Percentiles rank a stretch among this genome's conserved stretches.
phyloP scores from a whole-genome alignment of 371 early-diverging fungal genomes.

The Mortierella sp. region DNA sequence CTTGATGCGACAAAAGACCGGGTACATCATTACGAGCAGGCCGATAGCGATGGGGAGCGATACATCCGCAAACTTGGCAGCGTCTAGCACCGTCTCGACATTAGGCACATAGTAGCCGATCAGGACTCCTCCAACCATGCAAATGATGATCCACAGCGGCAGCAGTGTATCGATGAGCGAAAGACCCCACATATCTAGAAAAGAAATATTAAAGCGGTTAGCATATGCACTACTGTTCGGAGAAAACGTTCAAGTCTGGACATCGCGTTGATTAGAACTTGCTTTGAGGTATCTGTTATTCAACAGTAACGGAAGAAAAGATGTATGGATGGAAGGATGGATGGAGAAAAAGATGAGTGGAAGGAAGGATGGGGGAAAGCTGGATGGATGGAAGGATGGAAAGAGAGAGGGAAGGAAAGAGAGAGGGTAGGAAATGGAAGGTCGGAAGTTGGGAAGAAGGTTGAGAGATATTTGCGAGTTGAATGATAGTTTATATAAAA shows the following conservation, averaged over 20 bases:
- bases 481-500: conserved; percentile 2
- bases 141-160: conserved; percentile 73
- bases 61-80: conserved; percentile 73
- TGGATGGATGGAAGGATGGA: background rate
- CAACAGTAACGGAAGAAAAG: background rate
- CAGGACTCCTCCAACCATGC: conserved; percentile 79
- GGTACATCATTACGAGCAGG: conserved; percentile 81
- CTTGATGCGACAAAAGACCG: conserved; percentile 77
- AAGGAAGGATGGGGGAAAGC: background rate
- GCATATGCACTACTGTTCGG: background rate
- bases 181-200: conserved; percentile 7
- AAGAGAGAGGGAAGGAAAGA: background rate
- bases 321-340: background rate
- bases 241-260: background rate
- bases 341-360: background rate
- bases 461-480: background rate
- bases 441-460: background rate
- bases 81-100: conserved; percentile 66
- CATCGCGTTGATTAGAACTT: background rate
- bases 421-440: background rate
- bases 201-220: background rate
- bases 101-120: conserved; percentile 76
- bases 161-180: conserved; percentile 78
- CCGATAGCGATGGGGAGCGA: conserved; percentile 79
- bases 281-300: conserved; percentile 1